These are phyloP conservation scores for Leptodontidium sp. DNA, from an alignment of 2,329 filamentous ascomycete species.

Conservation along the genomic window DNA sequence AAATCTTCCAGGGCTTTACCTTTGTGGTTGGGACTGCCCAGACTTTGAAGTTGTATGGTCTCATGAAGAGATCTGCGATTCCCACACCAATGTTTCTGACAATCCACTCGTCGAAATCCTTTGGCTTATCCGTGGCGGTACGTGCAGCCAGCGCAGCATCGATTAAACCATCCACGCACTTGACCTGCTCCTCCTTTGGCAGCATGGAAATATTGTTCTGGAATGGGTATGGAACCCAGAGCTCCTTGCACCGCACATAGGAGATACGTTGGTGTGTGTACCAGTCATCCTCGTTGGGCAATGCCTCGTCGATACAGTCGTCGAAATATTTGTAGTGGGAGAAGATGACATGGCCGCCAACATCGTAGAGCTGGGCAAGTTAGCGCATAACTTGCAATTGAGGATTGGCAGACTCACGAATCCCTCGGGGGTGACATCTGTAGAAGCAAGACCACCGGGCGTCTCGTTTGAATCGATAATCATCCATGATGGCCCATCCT, in stretches of 20 bases:
- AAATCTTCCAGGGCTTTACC: conserved; percentile 58
- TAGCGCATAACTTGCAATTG: conserved; percentile 36
- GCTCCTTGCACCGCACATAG: conserved; percentile 94
- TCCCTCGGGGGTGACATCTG: conserved; percentile 92
- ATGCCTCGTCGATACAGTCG: conserved; percentile 96
- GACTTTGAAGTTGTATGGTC: conserved; percentile 99
- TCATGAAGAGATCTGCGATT: conserved; percentile 96
- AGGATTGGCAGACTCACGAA: conserved; percentile 74
- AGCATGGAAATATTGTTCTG: conserved; percentile 99
- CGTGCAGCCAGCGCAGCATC: conserved; percentile 89
- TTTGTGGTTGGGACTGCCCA: conserved; percentile 98
- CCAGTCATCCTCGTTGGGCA: conserved; percentile 95
- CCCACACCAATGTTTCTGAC: conserved; percentile 88
- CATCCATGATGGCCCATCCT: conserved; percentile 95
- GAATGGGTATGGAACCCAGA: conserved; percentile 99
- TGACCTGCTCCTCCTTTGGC: conserved; percentile 95
- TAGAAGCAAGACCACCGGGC: conserved; percentile 94
- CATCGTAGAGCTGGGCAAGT: conserved; percentile 84
- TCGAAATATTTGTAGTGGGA: conserved; percentile 98
- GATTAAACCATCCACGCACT: conserved; percentile 93
- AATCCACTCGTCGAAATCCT: conserved; percentile 99
- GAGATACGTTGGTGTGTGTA: conserved; percentile 98
- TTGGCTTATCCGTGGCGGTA: conserved; percentile 88
- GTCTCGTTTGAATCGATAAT: conserved; percentile 92
- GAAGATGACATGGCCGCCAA: conserved; percentile 64